These are phyloP conservation scores for Populus trichocarpa DNA, from an alignment of 441 rosid species.

Conservation along the genomic window DNA sequence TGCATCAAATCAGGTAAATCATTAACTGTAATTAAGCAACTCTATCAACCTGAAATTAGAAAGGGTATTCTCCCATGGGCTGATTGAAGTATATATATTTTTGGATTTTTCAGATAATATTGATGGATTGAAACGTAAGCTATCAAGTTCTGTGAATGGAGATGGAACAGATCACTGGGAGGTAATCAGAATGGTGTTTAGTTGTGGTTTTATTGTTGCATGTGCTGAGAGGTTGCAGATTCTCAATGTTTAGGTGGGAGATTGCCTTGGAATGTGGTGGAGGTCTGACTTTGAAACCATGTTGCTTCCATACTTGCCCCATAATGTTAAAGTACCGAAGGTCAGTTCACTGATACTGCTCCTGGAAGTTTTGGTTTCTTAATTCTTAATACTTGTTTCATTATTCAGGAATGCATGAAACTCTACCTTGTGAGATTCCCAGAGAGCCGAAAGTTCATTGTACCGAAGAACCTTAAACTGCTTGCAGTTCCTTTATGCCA, in stretches of 20 bases:
- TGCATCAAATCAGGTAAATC: too few relatives aligned
- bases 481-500: constrained; percentile 81
- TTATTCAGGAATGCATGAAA: constrained; percentile 68
- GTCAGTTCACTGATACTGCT: constrained; percentile 29
- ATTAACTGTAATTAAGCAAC: too few relatives aligned
- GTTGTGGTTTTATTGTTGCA: not conserved
- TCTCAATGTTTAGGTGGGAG: constrained; percentile 47
- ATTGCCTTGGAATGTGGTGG: constrained; percentile 93
- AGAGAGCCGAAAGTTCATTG: constrained; percentile 50
- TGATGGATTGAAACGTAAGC: constrained; percentile 69
- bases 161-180: constrained; percentile 46
- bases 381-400: constrained; percentile 1
- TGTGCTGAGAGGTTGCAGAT: not conserved
- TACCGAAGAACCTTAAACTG: constrained; percentile 69
- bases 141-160: constrained; percentile 41
- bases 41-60: not conserved
- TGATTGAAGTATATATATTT: constrained; percentile 2
- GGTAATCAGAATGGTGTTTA: constrained; percentile 34
- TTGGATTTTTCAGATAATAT: constrained; percentile 33
- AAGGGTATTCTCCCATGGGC: not conserved
- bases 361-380: not conserved
- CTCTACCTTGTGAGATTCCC: constrained; percentile 69
- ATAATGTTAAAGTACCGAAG: constrained; percentile 58
- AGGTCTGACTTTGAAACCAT: constrained; percentile 67
- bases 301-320: constrained; percentile 59